Evolutionary conservation across 2,329 filamentous ascomycete genomes (phyloP).

Genomic region (Torrubiellomyces zombiae): DNA sequence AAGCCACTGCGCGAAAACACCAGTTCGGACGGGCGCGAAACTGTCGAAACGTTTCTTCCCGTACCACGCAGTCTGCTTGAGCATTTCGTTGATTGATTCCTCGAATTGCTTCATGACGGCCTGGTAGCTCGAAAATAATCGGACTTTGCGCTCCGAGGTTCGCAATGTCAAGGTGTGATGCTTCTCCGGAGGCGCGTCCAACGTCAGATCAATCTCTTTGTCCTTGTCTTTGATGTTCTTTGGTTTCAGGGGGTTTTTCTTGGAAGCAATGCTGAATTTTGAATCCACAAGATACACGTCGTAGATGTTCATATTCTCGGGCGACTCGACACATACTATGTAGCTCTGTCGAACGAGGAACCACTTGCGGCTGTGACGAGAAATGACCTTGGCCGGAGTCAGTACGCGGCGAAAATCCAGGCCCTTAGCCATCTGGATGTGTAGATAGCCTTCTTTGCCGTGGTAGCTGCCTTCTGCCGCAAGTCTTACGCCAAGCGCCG

Average conservation of each 20-base stretch:
- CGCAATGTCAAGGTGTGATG: slow-evolving; percentile 79
- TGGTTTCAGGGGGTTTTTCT: slow-evolving; percentile 40
- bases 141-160: slow-evolving; percentile 84
- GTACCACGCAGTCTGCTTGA: slow-evolving; percentile 66
- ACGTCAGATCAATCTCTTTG: slow-evolving; percentile 23
- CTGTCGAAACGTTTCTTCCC: slow-evolving; percentile 76
- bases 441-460: slow-evolving; percentile 87
- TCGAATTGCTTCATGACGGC: slow-evolving; percentile 82
- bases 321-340: slow-evolving; percentile 93
- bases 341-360: slow-evolving; percentile 97
- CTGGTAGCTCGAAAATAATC: slow-evolving; percentile 81
- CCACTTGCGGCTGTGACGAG: slow-evolving; percentile 84
- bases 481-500: slow-evolving; percentile 79
- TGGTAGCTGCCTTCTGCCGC: slow-evolving; percentile 94
- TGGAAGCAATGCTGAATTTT: slow-evolving; percentile 67
- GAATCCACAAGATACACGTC: slow-evolving; percentile 95
- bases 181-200: slow-evolving; percentile 26
- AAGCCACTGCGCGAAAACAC: slow-evolving; percentile 87
- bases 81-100: slow-evolving; percentile 79
- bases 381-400: slow-evolving; percentile 62
- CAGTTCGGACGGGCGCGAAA: slow-evolving; percentile 76
- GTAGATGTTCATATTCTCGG: slow-evolving; percentile 96
- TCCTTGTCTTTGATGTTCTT: slow-evolving; percentile 43
- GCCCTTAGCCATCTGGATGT: slow-evolving; percentile 82
- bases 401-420: slow-evolving; percentile 71